Evolutionary conservation across 75 land plant genomes (phyloP), one percentile per base, ranked within the genome.

Genomic region (Selaginella tamariscina): DNA sequence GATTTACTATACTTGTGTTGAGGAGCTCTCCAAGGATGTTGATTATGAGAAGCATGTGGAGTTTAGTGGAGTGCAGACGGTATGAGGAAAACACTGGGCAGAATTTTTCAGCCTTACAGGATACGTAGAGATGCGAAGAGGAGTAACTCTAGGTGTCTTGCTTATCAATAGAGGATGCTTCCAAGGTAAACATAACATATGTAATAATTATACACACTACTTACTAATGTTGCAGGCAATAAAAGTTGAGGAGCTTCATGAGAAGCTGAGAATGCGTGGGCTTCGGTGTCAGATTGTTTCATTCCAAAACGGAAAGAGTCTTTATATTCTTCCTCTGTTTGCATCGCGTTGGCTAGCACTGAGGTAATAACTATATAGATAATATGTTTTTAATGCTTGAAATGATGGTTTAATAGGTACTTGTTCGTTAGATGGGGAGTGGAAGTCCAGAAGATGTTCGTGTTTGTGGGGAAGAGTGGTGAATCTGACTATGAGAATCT

Each of bases 61-160:
- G 49, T 87, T 87, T 64, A 81, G 88, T 91, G 96, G 91, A 88
- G 91, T 67, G 82, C 81, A 44, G 88, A 87, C 56, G 88, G 96
- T 0, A 77, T 91, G 64, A 80, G 88, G 72, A 87, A 85, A 70
- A 85, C 91, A 28, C 72, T 91, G 80, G 69, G 84, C 30, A 75
- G 82, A 31, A 78, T 90, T 80, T 81, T 75, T 30, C 55, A 74
- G 26, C 65, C 77, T 31, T 33, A 72, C 5, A 70, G 55, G 15
- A 77, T 87, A 54, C 28, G 20, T 11, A 86, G 80, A 79, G 91
- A 87, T 65, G 79, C 73, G 32, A 54, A 72, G 2, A 27, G 73
- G 23, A 79, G 83, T 13, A 82, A 87, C 11, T 32, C 74, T 0
- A 82, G 78, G 67, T 91, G 96, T 68, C 76, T 72, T 66, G 79